Base-by-base conservation (phyloP, 1,139 yeast genomes). In the Arxiozyma bovina region DNA sequence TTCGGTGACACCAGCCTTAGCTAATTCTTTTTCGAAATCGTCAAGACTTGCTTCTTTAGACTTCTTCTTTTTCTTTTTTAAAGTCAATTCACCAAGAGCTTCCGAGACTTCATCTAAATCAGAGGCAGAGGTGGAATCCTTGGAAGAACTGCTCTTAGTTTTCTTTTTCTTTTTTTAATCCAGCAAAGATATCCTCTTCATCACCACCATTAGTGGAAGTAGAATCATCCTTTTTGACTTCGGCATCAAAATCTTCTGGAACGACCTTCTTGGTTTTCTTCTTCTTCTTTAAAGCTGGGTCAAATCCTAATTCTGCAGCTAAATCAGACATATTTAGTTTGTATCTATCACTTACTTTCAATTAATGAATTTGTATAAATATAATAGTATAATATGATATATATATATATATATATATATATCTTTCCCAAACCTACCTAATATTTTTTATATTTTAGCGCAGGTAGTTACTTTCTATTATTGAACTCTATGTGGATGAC, bases 11-110 rank as follows among this genome's bases (percentile, higher is more conserved):
- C 98, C 98, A 23, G 97, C 98, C 70, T 87, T 79, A 70, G 88
- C 96, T 65, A 93, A 79, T 69, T 87, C 88, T 68, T 87, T 87
- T 64, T 91, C 98, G 69, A 93, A 91, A 61, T 87, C 96, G 60
- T 85, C 82, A 21, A 53, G 43, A 52, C 81, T 78, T 50, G 75
- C 83, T 51, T 81, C 79, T 60, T 80, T 77, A 46, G 78, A 73
- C 62, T 81, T 73, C 78, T 83, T 83, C 79, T 80, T 81, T 81
- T 84, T 84, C 80, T 90, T 91, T 79, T 90, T 90, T 70, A 89
- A 79, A 57, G 83, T 80, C 64, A 89, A 77, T 56, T 87, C 96
- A 48, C 85, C 93, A 56, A 85, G 77, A 38, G 83, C 80, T 48
- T 81, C 83, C 17, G 81, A 71, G 51, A 85, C 75, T 57, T 80